These are phyloP conservation scores for Penicillium sp. DNA, from an alignment of 2,329 filamentous ascomycete species.

Conservation along the genomic window DNA sequence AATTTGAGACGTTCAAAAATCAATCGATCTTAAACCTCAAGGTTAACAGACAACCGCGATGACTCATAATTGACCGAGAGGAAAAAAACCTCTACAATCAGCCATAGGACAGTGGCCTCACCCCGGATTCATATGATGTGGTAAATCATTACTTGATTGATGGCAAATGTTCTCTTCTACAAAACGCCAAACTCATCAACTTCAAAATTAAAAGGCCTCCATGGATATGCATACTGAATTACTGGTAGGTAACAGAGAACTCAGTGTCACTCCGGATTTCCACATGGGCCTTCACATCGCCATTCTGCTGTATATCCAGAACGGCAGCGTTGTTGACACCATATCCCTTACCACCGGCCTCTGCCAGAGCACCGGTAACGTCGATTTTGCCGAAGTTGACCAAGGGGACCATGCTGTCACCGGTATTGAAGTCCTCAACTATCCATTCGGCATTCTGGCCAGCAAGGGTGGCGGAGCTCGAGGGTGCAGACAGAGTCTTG, in stretches of 20 bases:
- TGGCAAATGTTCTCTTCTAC: background rate
- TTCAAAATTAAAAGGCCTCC: background rate
- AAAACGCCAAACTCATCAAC: background rate
- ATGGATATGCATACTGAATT: background rate
- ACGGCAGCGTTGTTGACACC: conserved; percentile 42
- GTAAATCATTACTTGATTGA: background rate
- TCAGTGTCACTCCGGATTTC: conserved; percentile 25
- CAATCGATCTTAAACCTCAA: background rate
- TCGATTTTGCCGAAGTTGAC: conserved; percentile 49
- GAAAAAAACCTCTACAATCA: background rate
- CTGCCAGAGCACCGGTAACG: conserved; percentile 35
- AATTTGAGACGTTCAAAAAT: background rate
- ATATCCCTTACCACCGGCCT: conserved; percentile 21
- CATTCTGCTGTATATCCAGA: conserved; percentile 49
- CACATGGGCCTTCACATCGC: conserved; percentile 33
- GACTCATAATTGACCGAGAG: background rate
- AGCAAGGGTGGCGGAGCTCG: conserved; percentile 44
- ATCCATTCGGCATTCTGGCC: conserved; percentile 63
- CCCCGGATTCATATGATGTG: background rate
- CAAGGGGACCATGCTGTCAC: conserved; percentile 43
- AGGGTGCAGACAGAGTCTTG: conserved; percentile 51
- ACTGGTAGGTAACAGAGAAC: conserved; percentile 27
- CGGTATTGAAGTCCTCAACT: conserved; percentile 54
- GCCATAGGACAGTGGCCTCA: background rate
- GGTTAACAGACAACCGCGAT: background rate